These are phyloP conservation scores for Galerina marginata DNA, from an alignment of 768 basidiomycete genomes.

Conservation along the genomic window DNA sequence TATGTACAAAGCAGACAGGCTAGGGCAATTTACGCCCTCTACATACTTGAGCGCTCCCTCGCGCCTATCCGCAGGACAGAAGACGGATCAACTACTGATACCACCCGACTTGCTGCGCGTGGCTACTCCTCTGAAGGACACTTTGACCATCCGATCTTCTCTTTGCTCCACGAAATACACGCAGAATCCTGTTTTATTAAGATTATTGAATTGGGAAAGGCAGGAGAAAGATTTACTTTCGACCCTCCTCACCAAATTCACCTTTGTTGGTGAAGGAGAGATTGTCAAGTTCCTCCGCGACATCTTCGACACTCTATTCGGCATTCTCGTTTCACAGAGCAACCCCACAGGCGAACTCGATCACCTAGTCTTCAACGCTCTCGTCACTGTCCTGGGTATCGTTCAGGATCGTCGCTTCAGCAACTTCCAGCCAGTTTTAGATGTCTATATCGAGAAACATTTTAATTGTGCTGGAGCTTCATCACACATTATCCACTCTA, in stretches of 20 bases:
- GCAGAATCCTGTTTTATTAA: slow-evolving; percentile 85
- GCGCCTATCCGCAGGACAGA: slow-evolving; percentile 59
- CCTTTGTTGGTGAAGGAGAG: slow-evolving; percentile 93
- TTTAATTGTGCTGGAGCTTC: slow-evolving; percentile 83
- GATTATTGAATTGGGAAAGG: slow-evolving; percentile 82
- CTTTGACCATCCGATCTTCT: slow-evolving; percentile 81
- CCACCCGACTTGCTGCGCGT: slow-evolving; percentile 66
- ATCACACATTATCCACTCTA: slow-evolving; percentile 84
- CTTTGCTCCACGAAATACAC: slow-evolving; percentile 93
- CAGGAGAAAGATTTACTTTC: slow-evolving; percentile 72
- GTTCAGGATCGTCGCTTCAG: slow-evolving; percentile 93
- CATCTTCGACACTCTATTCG: slow-evolving; percentile 93
- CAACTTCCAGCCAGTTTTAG: slow-evolving; percentile 92
- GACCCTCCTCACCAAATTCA: slow-evolving; percentile 80
- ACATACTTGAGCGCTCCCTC: slow-evolving; percentile 77
- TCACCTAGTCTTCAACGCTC: slow-evolving; percentile 84
- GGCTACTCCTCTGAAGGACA: slow-evolving; percentile 77
- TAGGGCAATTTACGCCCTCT: slow-evolving; percentile 63
- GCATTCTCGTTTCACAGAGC: slow-evolving; percentile 75
- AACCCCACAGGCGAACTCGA: slow-evolving; percentile 85
- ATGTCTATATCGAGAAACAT: slow-evolving; percentile 91
- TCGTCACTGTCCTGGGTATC: slow-evolving; percentile 91
- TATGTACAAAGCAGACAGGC: slow-evolving; percentile 83
- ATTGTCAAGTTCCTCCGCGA: slow-evolving; percentile 91
- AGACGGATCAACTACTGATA: slow-evolving; percentile 61